Evolutionary conservation across 2,329 filamentous ascomycete species (phyloP).

Genomic region (Scedosporium apiospermum): DNA sequence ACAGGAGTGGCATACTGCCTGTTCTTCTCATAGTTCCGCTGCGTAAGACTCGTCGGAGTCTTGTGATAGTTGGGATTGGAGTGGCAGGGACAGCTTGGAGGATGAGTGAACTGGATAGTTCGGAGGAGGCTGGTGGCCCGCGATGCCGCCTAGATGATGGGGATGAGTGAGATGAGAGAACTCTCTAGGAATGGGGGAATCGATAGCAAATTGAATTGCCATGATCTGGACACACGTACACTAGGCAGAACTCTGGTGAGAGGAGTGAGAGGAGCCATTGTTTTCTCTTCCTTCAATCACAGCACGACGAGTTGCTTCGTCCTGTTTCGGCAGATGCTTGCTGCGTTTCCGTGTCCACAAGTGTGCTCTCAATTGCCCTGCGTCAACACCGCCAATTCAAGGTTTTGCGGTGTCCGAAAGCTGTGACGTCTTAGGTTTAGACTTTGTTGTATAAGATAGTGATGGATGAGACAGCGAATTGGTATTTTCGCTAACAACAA

Average conservation of each 20-base stretch:
- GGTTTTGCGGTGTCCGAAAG: no score
- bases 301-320: not conserved
- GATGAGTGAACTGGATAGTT: conserved; percentile 85
- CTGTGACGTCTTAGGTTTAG: no score
- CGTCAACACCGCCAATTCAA: no score
- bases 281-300: not conserved
- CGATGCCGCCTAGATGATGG: conserved; percentile 38
- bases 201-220: not conserved
- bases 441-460: no score
- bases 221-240: conserved; percentile 3
- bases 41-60: conserved; percentile 45
- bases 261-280: conserved; percentile 1
- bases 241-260: not conserved
- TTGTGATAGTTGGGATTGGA: conserved; percentile 77
- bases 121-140: conserved; percentile 66
- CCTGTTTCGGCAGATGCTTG: not conserved
- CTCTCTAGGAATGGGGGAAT: not conserved
- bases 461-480: no score
- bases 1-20: conserved; percentile 65
- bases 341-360: not conserved
- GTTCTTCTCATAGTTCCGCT: conserved; percentile 24
- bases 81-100: conserved; percentile 84
- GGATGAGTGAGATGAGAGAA: not conserved
- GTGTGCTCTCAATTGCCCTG: no score
- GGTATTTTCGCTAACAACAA: no score